Conservation (phyloP, 495 filamentous ascomycete species). For the Penicillium desertorum region DNA sequence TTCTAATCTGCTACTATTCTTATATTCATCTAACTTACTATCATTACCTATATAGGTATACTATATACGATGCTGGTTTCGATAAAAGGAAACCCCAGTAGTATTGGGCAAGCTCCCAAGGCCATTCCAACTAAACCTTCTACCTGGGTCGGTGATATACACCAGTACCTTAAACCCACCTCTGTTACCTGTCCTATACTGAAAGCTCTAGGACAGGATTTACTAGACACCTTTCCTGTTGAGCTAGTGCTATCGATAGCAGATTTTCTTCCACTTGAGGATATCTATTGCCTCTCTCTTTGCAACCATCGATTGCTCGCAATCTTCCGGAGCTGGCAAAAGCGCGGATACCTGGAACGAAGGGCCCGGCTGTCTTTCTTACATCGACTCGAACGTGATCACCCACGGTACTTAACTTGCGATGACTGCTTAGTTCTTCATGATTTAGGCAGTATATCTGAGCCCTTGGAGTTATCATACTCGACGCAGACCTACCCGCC, state of each 20-base stretch:
- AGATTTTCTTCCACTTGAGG: background rate
- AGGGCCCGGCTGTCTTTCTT: background rate
- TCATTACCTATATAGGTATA: background rate
- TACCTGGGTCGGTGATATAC: background rate
- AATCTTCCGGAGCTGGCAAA: background rate
- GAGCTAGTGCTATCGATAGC: slow-evolving; percentile 1
- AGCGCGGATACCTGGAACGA: background rate
- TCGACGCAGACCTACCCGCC: background rate
- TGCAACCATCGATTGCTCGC: slow-evolving; percentile 1
- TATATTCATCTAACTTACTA: background rate
- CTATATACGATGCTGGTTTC: background rate
- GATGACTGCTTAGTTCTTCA: background rate
- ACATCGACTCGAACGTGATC: background rate
- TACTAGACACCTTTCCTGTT: background rate
- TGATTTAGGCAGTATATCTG: background rate
- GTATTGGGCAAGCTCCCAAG: background rate
- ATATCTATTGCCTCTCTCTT: slow-evolving; percentile 4
- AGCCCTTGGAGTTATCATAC: background rate
- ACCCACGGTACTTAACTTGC: background rate
- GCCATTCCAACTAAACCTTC: background rate
- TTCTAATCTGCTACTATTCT: background rate
- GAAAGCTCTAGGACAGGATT: background rate
- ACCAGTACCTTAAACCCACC: background rate
- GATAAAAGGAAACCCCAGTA: background rate
- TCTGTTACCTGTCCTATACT: background rate